Conservation (phyloP, 192 early-diverging fungal species). For the Umbelopsis isabellina region DNA sequence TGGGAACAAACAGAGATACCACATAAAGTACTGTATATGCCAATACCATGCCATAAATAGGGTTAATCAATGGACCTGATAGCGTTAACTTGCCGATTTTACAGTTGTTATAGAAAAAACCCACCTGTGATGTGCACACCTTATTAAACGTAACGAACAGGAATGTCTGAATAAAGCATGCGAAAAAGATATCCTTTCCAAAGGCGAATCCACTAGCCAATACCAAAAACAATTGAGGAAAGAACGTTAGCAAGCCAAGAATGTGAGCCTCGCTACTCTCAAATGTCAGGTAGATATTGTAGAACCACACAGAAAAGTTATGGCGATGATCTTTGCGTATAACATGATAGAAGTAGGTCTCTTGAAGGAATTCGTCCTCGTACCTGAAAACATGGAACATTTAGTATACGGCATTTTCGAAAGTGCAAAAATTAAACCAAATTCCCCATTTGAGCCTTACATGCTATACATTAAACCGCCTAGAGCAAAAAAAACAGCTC, state of each 20-base stretch:
- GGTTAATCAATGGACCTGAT: neutral
- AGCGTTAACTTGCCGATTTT: neutral
- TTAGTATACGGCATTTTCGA: neutral
- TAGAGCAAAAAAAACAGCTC: constrained; percentile 60
- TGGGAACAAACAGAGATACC: constrained; percentile 94
- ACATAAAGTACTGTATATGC: constrained; percentile 91
- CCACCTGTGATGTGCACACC: constrained; percentile 93
- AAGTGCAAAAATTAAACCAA: neutral
- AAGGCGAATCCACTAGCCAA: constrained; percentile 68
- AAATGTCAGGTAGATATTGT: constrained; percentile 88
- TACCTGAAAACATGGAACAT: constrained; percentile 52
- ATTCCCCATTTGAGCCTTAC: constrained; percentile 40
- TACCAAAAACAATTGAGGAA: constrained; percentile 81
- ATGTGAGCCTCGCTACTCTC: constrained; percentile 44
- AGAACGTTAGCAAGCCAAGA: constrained; percentile 75
- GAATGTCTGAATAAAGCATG: constrained; percentile 93
- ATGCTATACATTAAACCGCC: constrained; percentile 71
- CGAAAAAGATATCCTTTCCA: constrained; percentile 84
- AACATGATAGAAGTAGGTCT: constrained; percentile 94
- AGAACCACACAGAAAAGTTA: constrained; percentile 98
- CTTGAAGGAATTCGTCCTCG: constrained; percentile 83
- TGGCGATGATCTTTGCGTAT: constrained; percentile 97
- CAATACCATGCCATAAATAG: neutral
- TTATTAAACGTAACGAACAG: constrained; percentile 97
- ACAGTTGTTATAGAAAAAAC: neutral